Conservation (phyloP, 768 basidiomycete genomes). For the Suillus brevipes region DNA sequence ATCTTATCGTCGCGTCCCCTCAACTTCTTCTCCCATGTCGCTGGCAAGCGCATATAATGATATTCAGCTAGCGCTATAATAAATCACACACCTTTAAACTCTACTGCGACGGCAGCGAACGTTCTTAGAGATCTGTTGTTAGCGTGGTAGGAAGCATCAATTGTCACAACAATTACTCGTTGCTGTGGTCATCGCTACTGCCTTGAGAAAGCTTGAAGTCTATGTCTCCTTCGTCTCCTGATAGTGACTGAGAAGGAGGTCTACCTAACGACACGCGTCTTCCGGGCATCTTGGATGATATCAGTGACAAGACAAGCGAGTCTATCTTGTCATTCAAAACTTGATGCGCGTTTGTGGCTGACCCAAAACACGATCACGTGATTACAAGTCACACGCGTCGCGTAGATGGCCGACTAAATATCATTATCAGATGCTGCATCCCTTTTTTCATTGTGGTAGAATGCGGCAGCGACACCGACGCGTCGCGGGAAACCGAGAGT, state of each 20-base stretch:
- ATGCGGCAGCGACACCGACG: background rate
- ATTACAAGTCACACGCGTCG: background rate
- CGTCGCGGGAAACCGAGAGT: background rate
- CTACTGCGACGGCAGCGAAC: slow-evolving; percentile 32
- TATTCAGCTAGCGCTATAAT: background rate
- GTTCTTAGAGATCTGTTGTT: slow-evolving; percentile 12
- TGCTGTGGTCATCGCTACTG: slow-evolving; percentile 27
- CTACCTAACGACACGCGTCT: slow-evolving; percentile 14
- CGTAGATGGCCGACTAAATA: too few relatives aligned
- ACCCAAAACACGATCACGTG: slow-evolving; percentile 21
- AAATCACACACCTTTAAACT: slow-evolving; percentile 27
- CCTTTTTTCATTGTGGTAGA: background rate
- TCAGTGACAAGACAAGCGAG: too few relatives aligned
- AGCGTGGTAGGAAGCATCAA: background rate
- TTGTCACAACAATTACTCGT: slow-evolving; percentile 22
- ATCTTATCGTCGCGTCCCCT: slow-evolving; percentile 25
- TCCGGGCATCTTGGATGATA: slow-evolving; percentile 5
- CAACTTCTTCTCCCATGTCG: slow-evolving; percentile 35
- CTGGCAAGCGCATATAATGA: slow-evolving; percentile 16
- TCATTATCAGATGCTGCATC: too few relatives aligned
- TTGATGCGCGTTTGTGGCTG: background rate
- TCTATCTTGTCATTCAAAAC: background rate
- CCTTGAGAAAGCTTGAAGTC: slow-evolving; percentile 19
- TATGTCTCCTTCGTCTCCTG: slow-evolving; percentile 14
- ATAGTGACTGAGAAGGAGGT: background rate